Base-by-base conservation (phyloP, 805 yeast genomes). In the Myxozyma kluyveri region DNA sequence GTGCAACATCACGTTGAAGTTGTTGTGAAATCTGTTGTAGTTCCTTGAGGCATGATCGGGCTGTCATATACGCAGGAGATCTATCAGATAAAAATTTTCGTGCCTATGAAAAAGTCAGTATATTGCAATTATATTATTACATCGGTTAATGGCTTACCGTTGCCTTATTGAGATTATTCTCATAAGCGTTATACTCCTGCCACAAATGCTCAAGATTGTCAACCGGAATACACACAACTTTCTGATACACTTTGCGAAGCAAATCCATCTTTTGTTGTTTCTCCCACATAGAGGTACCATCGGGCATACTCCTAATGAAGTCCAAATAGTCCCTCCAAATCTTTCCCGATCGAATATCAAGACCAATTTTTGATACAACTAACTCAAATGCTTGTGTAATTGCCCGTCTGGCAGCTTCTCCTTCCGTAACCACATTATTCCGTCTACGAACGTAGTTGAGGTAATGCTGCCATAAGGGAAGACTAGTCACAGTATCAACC, bases 281-380 rank as follows among this genome's bases (percentile, higher is more conserved):
- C 65, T 91, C 98, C 85, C 91, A 88, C 40, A 83, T 80, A 18
- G 72, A 67, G 2, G 64, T 41, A 0, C 71, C 64, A 32, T 83
- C 81, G 17, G 80, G 75, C 2, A 96, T 90, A 44, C 81, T 81
- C 58, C 81, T 83, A 56, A 89, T 75, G 63, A 88, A 89, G 7
- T 77, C 82, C n/a, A 93, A 65, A 65, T 88, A 93, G 61, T 86
- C 93, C 43, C 76, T 74, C 96, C 96, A 91, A 38, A 93, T 69
- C 1, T 73, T 73, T 29, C 85, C 83, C 18, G 90, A 78, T 32
- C 78, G 74, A 3, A 84, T 78, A 66, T 93, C 98, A 29, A 80
- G 69, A 0, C 96, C 96, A 45, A 90, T 87, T 54, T 82, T 79
- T 26, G 77, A 81, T 18, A 86, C 72, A 0, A 95, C 96, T 65